Percentiles rank a stretch among this genome's conserved stretches.
These are phyloP conservation scores for Cryptococcus wingfieldii DNA, from an alignment of 1,284 basidiomycete species.

Conservation along the genomic window DNA sequence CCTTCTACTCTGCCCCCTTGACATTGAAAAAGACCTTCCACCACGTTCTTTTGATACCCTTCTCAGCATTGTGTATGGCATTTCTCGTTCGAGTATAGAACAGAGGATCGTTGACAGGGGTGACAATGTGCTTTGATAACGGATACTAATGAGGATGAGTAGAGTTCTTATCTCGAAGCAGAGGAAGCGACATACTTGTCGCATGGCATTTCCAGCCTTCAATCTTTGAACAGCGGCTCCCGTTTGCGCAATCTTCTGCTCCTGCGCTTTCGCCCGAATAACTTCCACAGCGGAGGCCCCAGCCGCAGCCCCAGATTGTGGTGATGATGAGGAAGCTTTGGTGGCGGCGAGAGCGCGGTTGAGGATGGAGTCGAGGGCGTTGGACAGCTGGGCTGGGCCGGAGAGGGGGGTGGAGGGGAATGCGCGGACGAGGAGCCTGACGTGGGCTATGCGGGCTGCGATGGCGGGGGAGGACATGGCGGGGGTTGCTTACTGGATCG, in stretches of 20 bases:
- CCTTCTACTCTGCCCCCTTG: slow-evolving; percentile 12
- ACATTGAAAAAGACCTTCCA: slow-evolving; percentile 19
- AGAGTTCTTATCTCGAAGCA: neutral
- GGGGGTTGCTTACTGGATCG: neutral
- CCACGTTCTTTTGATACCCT: slow-evolving; percentile 14
- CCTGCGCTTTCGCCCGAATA: slow-evolving; percentile 5
- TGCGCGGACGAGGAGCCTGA: slow-evolving; percentile 8
- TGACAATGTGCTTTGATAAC: slow-evolving; percentile 2
- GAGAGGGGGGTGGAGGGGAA: slow-evolving; percentile 13
- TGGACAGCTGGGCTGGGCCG: slow-evolving; percentile 10
- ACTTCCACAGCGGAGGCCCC: neutral
- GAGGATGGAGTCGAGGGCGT: slow-evolving; percentile 12
- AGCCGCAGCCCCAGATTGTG: neutral
- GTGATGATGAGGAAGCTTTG: neutral
- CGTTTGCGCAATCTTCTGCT: slow-evolving; percentile 11
- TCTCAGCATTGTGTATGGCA: slow-evolving; percentile 12
- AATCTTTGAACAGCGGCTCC: slow-evolving; percentile 7
- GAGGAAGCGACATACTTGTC: slow-evolving; percentile 4
- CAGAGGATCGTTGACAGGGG: slow-evolving; percentile 13
- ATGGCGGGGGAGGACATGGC: slow-evolving; percentile 6
- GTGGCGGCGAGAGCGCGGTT: neutral
- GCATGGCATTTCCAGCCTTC: slow-evolving; percentile 7
- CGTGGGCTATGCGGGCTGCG: slow-evolving; percentile 4
- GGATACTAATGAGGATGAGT: slow-evolving; percentile 5
- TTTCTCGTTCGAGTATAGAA: slow-evolving; percentile 16